Base-by-base conservation (phyloP, 2,329 filamentous ascomycete genomes). In the Colletotrichum kahawae region DNA sequence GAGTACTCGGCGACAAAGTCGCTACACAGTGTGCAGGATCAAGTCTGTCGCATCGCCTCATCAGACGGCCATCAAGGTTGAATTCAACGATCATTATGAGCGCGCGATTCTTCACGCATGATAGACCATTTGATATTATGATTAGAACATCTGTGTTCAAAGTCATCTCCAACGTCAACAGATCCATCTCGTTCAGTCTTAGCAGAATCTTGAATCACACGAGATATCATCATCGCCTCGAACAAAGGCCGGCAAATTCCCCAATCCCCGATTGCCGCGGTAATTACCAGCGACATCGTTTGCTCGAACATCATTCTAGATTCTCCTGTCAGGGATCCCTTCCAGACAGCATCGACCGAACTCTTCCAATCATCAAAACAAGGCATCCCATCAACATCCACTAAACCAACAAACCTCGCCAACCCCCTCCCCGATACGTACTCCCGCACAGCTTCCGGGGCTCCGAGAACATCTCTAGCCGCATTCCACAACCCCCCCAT, bases 161-260 rank as follows among this genome's bases (percentile, higher is more conserved):
- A 0, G 12, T 4, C 9, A 1, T n/a, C 9, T n/a, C n/a, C 18
- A n/a, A 5, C 16, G 4, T 21, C 38, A 48, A n/a, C 18, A 0
- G 2, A 48, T 48, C n/a, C 18, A 48, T n/a, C 18, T 12, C 0
- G 9, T 48, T n/a, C 38, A 12, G 10, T n/a, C 6, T 48, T 18
- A 2, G 1, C 10, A 1, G 18, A 48, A 3, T 10, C n/a, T 18
- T 48, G 9, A n/a, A n/a, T 48, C 38, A 6, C 38, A 10, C 18
- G 18, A 21, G 43, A 7, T 43, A 10, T 2, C 5, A 48, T 48
- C 38, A 48, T 21, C 38, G 10, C n/a, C 38, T 48, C 2, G 10
- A 21, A 5, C 4, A 21, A 3, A 21, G 10, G n/a, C 43, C 10
- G n/a, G n/a, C 4, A 1, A 51, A 21, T 51, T 21, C n/a, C 43